A percentile compares a stretch with the other conserved stretches of the same genome.
These are phyloP conservation scores for Plasmodium malariae DNA, from an alignment of 169 alveolate genomes.

Conservation along the genomic window DNA sequence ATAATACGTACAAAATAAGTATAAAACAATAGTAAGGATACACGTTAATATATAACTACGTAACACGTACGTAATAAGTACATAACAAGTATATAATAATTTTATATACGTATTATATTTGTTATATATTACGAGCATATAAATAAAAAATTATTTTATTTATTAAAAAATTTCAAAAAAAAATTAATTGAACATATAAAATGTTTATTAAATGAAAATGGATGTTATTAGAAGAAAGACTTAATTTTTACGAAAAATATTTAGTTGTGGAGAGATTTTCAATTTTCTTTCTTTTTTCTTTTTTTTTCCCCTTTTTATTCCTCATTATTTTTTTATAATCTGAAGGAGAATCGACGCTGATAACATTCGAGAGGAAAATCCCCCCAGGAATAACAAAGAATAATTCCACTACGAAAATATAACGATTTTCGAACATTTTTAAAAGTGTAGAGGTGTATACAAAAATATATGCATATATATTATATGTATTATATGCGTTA, in stretches of 20 bases:
- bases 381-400: background rate
- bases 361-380: background rate
- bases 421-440: background rate
- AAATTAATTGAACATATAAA: background rate
- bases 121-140: too few species aligned
- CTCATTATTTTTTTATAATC: slow-evolving; percentile 1
- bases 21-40: too few species aligned
- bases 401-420: background rate
- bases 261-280: slow-evolving; percentile 58
- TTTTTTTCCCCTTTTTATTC: slow-evolving; percentile 10
- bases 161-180: too few species aligned
- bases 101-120: too few species aligned
- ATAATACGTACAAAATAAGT: too few species aligned
- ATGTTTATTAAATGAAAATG: slow-evolving; percentile 16
- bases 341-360: background rate
- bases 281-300: slow-evolving; percentile 21
- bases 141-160: too few species aligned
- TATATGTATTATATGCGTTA: too few species aligned
- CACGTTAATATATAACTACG: too few species aligned
- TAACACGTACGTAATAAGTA: too few species aligned
- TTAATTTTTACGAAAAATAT: slow-evolving; percentile 32
- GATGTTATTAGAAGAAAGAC: slow-evolving; percentile 46
- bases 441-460: too few species aligned
- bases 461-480: too few species aligned
- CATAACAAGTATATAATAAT: too few species aligned